Base-by-base conservation (phyloP, 140 eudicot species). In the Senecio squalidus region DNA sequence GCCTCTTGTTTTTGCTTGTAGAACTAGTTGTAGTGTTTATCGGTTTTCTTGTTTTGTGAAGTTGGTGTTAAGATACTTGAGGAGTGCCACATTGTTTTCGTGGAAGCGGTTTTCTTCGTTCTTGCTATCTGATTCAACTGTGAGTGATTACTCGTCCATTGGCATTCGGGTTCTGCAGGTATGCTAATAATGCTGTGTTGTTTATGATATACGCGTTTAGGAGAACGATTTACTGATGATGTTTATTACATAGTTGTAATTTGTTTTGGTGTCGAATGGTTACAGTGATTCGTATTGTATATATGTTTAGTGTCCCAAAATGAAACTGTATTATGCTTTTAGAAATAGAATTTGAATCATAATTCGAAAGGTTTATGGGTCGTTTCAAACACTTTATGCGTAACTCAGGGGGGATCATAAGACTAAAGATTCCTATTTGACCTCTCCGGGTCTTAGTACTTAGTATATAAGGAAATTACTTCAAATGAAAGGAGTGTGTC, bases 121-220 rank as follows among this genome's bases (percentile, higher is more conserved):
- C 46, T 7, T 83, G 40, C 31, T 34, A 43, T 72, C 84, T 0
- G 68, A 77, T 31, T 67, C 83, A 1, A 53, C 67, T 5, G 28
- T 21, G 4, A 64, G 34, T 77, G 76, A 69, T 18, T 83, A 54
- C 43, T 28, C 70, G 7, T 78, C 71, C 0, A 46, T 16, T 40
- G 91, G 96, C 38, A 34, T 77, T 36, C 78, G 30, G 21, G 64
- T 76, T 49, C 28, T 69, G 54, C 75, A 76, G 95, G 96, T 88
- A 79, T 40, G 49, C 55, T 14, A 26, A 11, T 54, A n/a, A n/a
- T n/a, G n/a, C n/a, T n/a, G n/a, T n/a, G 10, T 15, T 6, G 22
- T 0, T 27, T 17, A 38, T 13, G 41, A 10, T 34, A 9, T 14
- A 55, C 34, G 7, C 33, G 20, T 48, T 6, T 30, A 33, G 16